A percentile compares a stretch with the other conserved stretches of the same genome.
These are phyloP conservation scores for Saprolegnia parasitica DNA, from an alignment of 352 stramenopile species.

Conservation along the genomic window DNA sequence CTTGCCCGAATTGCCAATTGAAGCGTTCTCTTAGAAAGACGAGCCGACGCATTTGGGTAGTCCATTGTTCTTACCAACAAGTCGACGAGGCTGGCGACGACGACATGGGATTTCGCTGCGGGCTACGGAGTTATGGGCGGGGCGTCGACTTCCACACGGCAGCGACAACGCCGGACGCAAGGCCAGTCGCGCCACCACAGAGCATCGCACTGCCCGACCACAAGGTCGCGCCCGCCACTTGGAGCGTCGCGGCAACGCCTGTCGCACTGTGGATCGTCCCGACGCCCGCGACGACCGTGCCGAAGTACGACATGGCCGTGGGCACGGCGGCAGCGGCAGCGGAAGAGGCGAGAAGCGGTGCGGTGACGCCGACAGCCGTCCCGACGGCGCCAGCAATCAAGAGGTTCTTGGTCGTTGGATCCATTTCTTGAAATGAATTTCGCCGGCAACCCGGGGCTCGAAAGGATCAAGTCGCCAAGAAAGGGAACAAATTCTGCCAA, in stretches of 20 bases:
- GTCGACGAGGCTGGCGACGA: too few relatives aligned
- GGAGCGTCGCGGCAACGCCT: conserved; percentile 31
- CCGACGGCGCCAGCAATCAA: neutral
- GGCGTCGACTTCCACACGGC: neutral
- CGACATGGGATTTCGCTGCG: too few relatives aligned
- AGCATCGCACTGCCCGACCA: neutral
- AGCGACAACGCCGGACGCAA: neutral
- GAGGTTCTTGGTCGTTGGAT: neutral
- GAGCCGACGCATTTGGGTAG: too few relatives aligned
- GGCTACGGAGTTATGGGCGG: too few relatives aligned
- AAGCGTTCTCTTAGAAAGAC: too few relatives aligned
- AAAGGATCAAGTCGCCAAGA: too few relatives aligned
- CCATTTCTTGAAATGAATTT: too few relatives aligned
- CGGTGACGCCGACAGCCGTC: neutral
- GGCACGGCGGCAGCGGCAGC: conserved; percentile 27
- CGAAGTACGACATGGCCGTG: conserved; percentile 31
- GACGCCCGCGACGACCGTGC: conserved; percentile 30
- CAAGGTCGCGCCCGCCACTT: conserved; percentile 9
- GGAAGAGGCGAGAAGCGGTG: neutral
- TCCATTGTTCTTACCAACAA: too few relatives aligned
- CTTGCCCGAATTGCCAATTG: too few relatives aligned
- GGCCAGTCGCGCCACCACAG: neutral
- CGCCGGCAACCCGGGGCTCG: too few relatives aligned
- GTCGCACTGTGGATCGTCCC: conserved; percentile 32
- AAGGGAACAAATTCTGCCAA: too few relatives aligned